Conservation (phyloP, 2,329 filamentous ascomycete genomes). For the Fusarium torulosum region DNA sequence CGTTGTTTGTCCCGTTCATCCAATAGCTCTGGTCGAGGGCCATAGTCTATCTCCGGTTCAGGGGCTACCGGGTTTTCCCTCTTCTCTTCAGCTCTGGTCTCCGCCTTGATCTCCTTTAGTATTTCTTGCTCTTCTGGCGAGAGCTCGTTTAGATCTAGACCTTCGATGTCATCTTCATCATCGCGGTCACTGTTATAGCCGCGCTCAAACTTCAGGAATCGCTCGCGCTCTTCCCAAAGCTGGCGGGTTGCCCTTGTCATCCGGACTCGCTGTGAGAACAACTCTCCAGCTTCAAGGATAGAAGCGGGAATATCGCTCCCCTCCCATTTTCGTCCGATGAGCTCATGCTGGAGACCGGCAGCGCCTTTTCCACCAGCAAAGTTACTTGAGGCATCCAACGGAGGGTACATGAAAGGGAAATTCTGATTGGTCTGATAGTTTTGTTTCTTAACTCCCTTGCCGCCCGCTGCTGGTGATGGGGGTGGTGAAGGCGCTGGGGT, state of each 20-base stretch:
- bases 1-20: slow-evolving; percentile 71
- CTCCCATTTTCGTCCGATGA: slow-evolving; percentile 89
- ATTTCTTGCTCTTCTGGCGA: slow-evolving; percentile 55
- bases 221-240: slow-evolving; percentile 93
- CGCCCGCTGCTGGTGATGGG: slow-evolving; percentile 86
- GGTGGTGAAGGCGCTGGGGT: slow-evolving; percentile 96
- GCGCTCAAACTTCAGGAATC: slow-evolving; percentile 90
- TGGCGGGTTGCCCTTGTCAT: slow-evolving; percentile 93
- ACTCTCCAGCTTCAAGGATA: slow-evolving; percentile 91
- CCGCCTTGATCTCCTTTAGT: slow-evolving; percentile 58
- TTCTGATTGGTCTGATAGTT: slow-evolving; percentile 99
- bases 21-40: slow-evolving; percentile 62
- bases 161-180: slow-evolving; percentile 61
- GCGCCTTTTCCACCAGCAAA: slow-evolving; percentile 89
- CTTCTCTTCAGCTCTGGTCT: slow-evolving; percentile 51
- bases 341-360: slow-evolving; percentile 80
- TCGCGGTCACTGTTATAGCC: slow-evolving; percentile 77
- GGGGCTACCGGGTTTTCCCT: slow-evolving; percentile 27
- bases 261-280: slow-evolving; percentile 90
- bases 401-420: slow-evolving; percentile 97
- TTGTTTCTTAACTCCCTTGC: slow-evolving; percentile 97
- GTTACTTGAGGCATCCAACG: slow-evolving; percentile 88
- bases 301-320: slow-evolving; percentile 95
- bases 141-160: slow-evolving; percentile 61
- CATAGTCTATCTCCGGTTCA: slow-evolving; percentile 56